phyloP scores from a whole-genome alignment of 352 stramenopile species.

The Phytophthora foliorum region DNA sequence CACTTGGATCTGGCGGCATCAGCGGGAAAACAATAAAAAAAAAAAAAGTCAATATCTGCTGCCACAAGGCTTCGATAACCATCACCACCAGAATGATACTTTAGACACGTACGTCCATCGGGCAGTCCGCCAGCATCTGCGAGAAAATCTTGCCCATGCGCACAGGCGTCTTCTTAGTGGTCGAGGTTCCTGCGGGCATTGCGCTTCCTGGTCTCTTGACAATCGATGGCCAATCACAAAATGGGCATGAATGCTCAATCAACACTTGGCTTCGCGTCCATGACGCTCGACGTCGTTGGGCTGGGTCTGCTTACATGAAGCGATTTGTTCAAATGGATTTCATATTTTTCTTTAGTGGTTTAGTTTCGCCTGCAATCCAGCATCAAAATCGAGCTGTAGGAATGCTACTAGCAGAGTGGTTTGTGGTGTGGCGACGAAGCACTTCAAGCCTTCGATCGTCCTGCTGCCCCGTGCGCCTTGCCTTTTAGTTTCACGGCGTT shows the following conservation, averaged over 20 bases:
- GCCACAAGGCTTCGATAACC: neutral
- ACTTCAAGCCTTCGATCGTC: conserved; percentile 38
- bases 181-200: conserved; percentile 31
- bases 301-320: neutral
- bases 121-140: conserved; percentile 75
- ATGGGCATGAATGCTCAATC: conserved; percentile 3
- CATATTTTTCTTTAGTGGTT: conserved; percentile 23
- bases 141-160: conserved; percentile 78
- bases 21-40: conserved; percentile 3
- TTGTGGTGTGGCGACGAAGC: conserved; percentile 10
- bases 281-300: neutral
- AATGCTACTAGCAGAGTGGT: neutral
- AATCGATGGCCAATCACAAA: conserved; percentile 19
- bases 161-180: conserved; percentile 46
- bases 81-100: neutral
- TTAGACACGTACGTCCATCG: conserved; percentile 57
- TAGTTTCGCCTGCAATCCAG: conserved; percentile 16
- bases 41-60: neutral
- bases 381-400: conserved; percentile 21
- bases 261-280: neutral
- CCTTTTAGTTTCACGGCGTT: neutral
- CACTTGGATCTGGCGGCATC: conserved; percentile 66
- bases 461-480: conserved; percentile 13
- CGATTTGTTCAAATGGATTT: conserved; percentile 14
- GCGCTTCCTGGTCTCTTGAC: neutral